Percentiles rank a stretch among this genome's conserved stretches.
These are phyloP conservation scores for Nitzschia sp. DNA, from an alignment of 108 stramenopile species.

Conservation along the genomic window DNA sequence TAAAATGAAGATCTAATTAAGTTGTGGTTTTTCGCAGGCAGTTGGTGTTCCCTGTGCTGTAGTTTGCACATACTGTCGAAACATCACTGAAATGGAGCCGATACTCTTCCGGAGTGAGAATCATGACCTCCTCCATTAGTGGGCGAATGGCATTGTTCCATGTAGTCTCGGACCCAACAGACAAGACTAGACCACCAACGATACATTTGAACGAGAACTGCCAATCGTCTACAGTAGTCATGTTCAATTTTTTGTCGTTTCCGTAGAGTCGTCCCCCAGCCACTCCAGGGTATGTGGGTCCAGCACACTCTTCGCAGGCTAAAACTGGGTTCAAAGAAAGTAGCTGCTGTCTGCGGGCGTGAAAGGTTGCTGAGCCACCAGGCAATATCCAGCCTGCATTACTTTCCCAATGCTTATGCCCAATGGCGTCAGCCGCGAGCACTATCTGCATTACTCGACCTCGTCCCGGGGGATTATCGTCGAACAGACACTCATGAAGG, in stretches of 20 bases:
- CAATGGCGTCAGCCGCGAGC: neutral
- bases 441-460: neutral
- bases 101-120: neutral
- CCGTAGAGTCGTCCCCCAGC: neutral
- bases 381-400: slow-evolving; percentile 2
- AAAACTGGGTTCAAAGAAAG: neutral
- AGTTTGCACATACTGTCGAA: slow-evolving; percentile 1
- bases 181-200: slow-evolving; percentile 52
- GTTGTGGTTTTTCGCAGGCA: neutral
- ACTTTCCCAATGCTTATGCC: neutral
- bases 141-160: slow-evolving; percentile 24
- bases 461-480: slow-evolving; percentile 1
- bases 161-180: slow-evolving; percentile 42
- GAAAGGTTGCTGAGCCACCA: neutral
- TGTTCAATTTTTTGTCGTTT: neutral
- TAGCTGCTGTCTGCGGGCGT: neutral
- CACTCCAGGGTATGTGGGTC: neutral
- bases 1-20: no score
- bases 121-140: slow-evolving; percentile 1
- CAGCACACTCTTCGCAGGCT: neutral
- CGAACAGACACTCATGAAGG: slow-evolving; percentile 49
- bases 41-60: neutral
- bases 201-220: slow-evolving; percentile 58
- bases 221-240: slow-evolving; percentile 38
- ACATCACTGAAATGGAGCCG: neutral